These are phyloP conservation scores for Artomyces pyxidatus DNA, from an alignment of 768 basidiomycete species.

Conservation along the genomic window DNA sequence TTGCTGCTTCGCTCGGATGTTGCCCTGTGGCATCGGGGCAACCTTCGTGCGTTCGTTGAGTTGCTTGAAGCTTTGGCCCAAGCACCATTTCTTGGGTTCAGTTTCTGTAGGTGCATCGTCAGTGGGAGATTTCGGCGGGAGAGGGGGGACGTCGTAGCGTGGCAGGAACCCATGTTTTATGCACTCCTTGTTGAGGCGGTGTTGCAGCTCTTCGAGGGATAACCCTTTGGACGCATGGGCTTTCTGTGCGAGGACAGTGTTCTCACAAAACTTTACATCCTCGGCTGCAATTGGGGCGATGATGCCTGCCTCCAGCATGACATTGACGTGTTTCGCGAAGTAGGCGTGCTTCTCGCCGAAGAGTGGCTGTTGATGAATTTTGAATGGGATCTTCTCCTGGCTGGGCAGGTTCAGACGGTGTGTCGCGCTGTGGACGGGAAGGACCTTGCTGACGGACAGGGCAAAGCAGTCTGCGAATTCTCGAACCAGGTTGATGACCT, in stretches of 20 bases:
- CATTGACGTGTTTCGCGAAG: conserved; percentile 24
- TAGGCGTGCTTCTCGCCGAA: conserved; percentile 26
- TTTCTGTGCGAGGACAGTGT: conserved; percentile 31
- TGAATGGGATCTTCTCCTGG: conserved; percentile 23
- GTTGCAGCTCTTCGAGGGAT: conserved; percentile 26
- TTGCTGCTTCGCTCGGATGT: conserved; percentile 33
- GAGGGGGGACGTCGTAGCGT: neutral
- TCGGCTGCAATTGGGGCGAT: conserved; percentile 22
- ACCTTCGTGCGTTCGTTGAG: conserved; percentile 20
- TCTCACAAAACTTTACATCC: conserved; percentile 28
- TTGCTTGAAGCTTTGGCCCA: conserved; percentile 30
- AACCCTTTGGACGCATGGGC: conserved; percentile 24
- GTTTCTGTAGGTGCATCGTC: neutral
- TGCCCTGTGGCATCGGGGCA: conserved; percentile 21
- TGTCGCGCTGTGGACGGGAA: conserved; percentile 21
- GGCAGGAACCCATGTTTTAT: neutral
- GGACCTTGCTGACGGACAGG: conserved; percentile 31
- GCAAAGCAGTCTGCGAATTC: conserved; percentile 34
- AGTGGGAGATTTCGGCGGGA: neutral
- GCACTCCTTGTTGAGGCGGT: conserved; percentile 28
- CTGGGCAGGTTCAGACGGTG: conserved; percentile 28
- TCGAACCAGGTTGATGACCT: conserved; percentile 18
- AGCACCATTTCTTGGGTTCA: conserved; percentile 24
- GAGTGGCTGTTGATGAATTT: conserved; percentile 25
- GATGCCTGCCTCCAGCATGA: conserved; percentile 28